Percentiles rank a stretch among this genome's conserved stretches.
Conservation (phyloP, 352 stramenopile genomes). For the Blastocystis sp. region DNA sequence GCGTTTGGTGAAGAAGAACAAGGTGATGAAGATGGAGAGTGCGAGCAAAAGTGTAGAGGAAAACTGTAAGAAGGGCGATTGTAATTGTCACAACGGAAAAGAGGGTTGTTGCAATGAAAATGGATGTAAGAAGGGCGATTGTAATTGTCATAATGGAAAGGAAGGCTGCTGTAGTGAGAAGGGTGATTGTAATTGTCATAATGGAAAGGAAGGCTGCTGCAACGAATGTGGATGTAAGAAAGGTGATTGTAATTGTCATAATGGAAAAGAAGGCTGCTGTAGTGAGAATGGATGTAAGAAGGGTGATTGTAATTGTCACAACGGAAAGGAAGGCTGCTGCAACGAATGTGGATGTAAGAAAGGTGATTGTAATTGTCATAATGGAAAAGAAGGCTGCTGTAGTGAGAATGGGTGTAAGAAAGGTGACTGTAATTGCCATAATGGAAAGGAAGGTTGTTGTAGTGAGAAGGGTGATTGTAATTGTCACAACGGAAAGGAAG, state of each 20-base stretch:
- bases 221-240: neutral
- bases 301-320: neutral
- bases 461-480: neutral
- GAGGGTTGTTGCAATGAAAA: too few relatives aligned
- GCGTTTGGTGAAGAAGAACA: constrained; percentile 18
- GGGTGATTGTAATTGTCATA: neutral
- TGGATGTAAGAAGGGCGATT: neutral
- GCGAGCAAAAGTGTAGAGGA: neutral
- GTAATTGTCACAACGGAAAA: neutral
- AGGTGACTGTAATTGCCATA: neutral
- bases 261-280: neutral
- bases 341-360: neutral
- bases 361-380: neutral
- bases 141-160: neutral
- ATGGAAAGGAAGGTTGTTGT: neutral
- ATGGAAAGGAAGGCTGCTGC: too few relatives aligned
- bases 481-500: neutral
- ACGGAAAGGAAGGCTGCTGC: neutral
- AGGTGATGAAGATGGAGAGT: neutral
- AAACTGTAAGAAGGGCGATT: neutral
- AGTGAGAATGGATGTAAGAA: neutral
- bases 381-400: neutral
- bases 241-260: neutral
- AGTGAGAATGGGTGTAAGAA: neutral
- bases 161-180: neutral